A percentile compares a stretch with the other conserved stretches of the same genome.
These are phyloP conservation scores for Hericium rajendrae DNA, from an alignment of 768 basidiomycete genomes.

Conservation along the genomic window DNA sequence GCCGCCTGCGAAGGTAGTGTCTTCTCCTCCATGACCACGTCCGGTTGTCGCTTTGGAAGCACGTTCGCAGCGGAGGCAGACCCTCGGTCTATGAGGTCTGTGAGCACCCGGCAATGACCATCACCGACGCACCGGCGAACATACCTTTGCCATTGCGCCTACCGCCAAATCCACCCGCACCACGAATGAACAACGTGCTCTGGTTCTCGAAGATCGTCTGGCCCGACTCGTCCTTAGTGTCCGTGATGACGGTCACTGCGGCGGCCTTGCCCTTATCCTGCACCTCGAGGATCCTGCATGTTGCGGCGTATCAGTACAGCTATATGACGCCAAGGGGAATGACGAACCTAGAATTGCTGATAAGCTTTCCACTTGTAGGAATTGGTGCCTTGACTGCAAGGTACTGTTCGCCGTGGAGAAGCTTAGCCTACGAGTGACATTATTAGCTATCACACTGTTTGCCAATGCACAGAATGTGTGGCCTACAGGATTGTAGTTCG, in stretches of 20 bases:
- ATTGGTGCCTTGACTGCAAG: constrained; percentile 79
- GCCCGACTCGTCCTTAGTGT: constrained; percentile 80
- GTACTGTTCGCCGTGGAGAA: constrained; percentile 98
- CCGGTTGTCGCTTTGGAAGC: constrained; percentile 76
- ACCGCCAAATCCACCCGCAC: constrained; percentile 93
- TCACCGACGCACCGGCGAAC: constrained; percentile 9
- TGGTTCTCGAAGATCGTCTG: constrained; percentile 87
- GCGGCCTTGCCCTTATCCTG: constrained; percentile 92
- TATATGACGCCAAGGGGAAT: not conserved
- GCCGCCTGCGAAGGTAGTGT: constrained; percentile 79
- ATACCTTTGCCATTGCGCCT: constrained; percentile 74
- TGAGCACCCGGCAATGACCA: not conserved
- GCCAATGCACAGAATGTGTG: constrained; percentile 2
- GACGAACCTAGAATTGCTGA: constrained; percentile 60
- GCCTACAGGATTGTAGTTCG: constrained; percentile 86
- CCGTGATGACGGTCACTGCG: constrained; percentile 68
- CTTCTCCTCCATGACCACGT: constrained; percentile 82
- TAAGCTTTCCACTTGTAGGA: constrained; percentile 73
- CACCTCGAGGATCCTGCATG: constrained; percentile 59
- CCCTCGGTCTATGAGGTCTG: constrained; percentile 63
- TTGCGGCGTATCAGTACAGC: not conserved
- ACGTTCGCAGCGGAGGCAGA: constrained; percentile 74
- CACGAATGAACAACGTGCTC: constrained; percentile 85
- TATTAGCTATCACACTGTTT: not conserved
- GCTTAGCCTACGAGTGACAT: constrained; percentile 54